Evolutionary conservation across 2,329 filamentous ascomycete species (phyloP), one percentile per base, ranked within the genome.

Genomic region (Clonostachys rosea): DNA sequence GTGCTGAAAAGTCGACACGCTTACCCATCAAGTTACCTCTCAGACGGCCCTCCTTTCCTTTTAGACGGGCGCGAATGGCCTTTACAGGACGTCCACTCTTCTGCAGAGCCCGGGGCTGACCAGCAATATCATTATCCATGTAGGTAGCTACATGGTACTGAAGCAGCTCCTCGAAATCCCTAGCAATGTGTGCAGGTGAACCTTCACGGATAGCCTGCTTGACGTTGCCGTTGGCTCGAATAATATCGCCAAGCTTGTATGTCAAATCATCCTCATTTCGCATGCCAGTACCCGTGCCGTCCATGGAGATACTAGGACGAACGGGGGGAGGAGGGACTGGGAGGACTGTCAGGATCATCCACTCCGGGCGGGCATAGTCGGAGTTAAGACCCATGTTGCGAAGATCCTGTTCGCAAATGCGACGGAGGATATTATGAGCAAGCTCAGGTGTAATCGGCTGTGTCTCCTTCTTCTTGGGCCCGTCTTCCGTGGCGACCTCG

Each of bases 1-100:
- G 94, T 36, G 95, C 95, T 1, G 95, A 99, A 63, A 99, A 99
- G 65, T 99, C 94, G 51, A 99, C 94, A 83, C 91, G 91, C 73
- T 99, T 99, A 54, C 94, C 94, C 95, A 99, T 99, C 77, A 99
- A 76, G 69, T 99, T 99, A 64, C 95, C 94, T 73, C 94, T 87
- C 20, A 99, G 83, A 77, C 94, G 91, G 57, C 94, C 94, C 65
- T 99, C 94, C 72, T 99, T 99, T 53, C 95, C 95, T 83, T 99
- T 99, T 65, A 99, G 78, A 70, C 94, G 91, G 51, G 91, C 91
- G 59, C 95, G 89, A 55, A 99, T 95, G 14, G 94, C 91, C 74
- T 99, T 99, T 56, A 99, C 87, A 1, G 95, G 91, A 61, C 95
- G 85, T 43, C 95, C 95, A 48, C 91, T 96, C 76, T 99, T 99